Base-by-base conservation (phyloP, 129 eudicot genomes). In the Dittrichia graveolens region DNA sequence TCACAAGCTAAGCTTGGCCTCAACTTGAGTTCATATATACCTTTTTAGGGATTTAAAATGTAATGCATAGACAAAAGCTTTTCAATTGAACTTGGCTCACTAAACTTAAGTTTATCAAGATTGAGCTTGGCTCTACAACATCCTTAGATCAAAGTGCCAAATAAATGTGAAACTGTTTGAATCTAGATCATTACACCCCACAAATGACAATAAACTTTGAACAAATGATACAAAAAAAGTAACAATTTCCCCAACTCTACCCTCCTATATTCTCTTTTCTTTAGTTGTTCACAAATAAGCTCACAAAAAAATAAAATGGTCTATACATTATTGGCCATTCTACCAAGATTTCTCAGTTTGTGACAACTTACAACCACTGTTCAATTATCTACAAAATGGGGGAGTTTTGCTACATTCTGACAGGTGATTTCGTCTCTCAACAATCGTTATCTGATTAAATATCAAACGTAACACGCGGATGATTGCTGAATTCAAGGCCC, bases 261-360 rank as follows among this genome's bases (percentile, higher is more conserved):
- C 3, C 16, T 48, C 24, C 48, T 63, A 10, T 61, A 69, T 61
- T 18, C 65, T 50, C 10, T 70, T 69, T 77, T 39, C 61, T 60
- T 70, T 68, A 15, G 55, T 49, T 58, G 69, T 68, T 77, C 47
- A 69, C 37, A 75, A 61, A 16, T 39, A 60, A 40, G 40, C 61
- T 69, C 71, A 62, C 65, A 58, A 55, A 34, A 73, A 78, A 58
- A 60, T 42, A 74, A 50, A 74, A 74, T 63, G 78, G 71, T 62
- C 78, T 62, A 62, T 65, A 70, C 72, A 70, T 78, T 78, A 70
- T 70, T 71, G 37, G 66, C 67, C 81, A 77, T 50, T 61, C 53
- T 71, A 44, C 31, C 58, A 10, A 37, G 73, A 68, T 75, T 55
- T 67, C 52, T 67, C 52, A 38, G 34, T 41, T 48, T 62, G 18